Conservation (phyloP, 1,284 basidiomycete genomes). For the Schizopora paradoxa region DNA sequence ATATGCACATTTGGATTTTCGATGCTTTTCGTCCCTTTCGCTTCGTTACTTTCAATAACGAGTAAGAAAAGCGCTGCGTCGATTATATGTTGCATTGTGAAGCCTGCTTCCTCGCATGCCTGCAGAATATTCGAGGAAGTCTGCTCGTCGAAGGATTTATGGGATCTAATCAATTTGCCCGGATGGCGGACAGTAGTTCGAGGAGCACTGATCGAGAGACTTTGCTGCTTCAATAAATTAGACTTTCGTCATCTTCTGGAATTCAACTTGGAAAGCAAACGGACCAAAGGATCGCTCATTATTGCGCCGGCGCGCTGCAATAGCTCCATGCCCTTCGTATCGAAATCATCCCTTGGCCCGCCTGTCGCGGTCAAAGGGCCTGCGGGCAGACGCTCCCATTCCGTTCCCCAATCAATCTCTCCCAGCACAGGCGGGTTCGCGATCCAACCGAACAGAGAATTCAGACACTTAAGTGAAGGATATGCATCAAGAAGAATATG, state of each 20-base stretch:
- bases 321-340: slow-evolving; percentile 7
- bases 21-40: too few relatives aligned
- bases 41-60: not conserved
- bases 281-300: not conserved
- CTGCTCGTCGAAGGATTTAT: not conserved
- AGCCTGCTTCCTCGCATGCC: not conserved
- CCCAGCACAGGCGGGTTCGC: slow-evolving; percentile 5
- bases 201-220: not conserved
- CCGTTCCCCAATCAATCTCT: slow-evolving; percentile 11
- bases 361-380: slow-evolving; percentile 18
- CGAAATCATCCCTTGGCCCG: slow-evolving; percentile 17
- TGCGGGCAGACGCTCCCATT: slow-evolving; percentile 16
- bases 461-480: slow-evolving; percentile 13
- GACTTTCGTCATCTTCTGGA: not conserved
- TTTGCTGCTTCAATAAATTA: not conserved
- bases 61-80: not conserved
- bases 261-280: too few relatives aligned
- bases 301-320: not conserved
- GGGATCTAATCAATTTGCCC: not conserved
- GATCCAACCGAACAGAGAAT: slow-evolving; percentile 17
- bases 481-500: slow-evolving; percentile 17
- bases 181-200: not conserved
- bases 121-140: not conserved
- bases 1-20: not conserved
- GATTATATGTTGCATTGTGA: not conserved